Evolutionary conservation across 345 rosid genomes (phyloP).

Genomic region (Litchi chinensis): DNA sequence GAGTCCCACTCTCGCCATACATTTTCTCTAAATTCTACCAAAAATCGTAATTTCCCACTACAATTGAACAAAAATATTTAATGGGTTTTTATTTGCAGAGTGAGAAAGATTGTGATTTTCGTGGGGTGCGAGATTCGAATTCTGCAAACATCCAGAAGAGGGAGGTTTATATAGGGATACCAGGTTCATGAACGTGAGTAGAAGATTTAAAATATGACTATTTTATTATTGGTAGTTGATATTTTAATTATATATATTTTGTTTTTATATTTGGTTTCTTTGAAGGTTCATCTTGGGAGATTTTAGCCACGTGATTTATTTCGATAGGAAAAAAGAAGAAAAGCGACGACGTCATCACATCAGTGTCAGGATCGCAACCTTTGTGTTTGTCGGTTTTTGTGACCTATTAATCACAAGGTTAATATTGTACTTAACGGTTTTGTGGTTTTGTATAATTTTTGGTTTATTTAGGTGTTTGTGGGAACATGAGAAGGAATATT

Average conservation of each 20-base stretch:
- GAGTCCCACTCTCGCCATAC: slow-evolving; percentile 38
- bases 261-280: background rate
- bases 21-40: slow-evolving; percentile 21
- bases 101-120: background rate
- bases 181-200: slow-evolving; percentile 34
- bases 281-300: too few species aligned
- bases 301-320: too few species aligned
- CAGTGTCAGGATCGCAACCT: too few species aligned
- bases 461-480: too few species aligned
- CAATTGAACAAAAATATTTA: too few species aligned
- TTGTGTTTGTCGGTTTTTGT: too few species aligned
- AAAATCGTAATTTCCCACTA: background rate
- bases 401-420: too few species aligned
- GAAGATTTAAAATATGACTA: background rate
- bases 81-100: background rate
- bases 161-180: slow-evolving; percentile 24
- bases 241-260: background rate
- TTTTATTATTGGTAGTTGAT: slow-evolving; percentile 4
- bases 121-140: background rate
- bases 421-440: too few species aligned
- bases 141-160: background rate
- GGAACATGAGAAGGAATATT: too few species aligned
- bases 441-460: background rate
- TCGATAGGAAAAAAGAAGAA: too few species aligned
- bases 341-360: too few species aligned